Percentiles rank a stretch among this genome's conserved stretches.
phyloP scores from a whole-genome alignment of 306 rosid genomes.

The Acacia melanoxylon region DNA sequence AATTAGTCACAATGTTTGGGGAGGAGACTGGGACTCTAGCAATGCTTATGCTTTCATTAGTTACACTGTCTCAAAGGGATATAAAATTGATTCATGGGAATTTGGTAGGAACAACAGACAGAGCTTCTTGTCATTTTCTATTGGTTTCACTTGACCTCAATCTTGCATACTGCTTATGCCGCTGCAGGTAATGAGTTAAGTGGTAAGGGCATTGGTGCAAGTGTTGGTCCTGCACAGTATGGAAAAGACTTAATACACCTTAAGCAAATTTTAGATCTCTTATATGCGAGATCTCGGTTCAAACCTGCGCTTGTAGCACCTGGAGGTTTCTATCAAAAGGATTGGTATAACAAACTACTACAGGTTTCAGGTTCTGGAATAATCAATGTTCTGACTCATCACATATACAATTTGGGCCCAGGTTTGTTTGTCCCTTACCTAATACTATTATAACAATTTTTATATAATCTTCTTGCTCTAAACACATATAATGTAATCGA shows the following conservation, averaged over 20 bases:
- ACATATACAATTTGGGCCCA: slow-evolving; percentile 88
- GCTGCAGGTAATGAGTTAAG: slow-evolving; percentile 84
- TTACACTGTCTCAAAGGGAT: slow-evolving; percentile 73
- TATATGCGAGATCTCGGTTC: slow-evolving; percentile 45
- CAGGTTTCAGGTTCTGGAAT: slow-evolving; percentile 70
- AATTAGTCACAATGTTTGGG: slow-evolving; percentile 51
- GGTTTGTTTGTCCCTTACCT: slow-evolving; percentile 51
- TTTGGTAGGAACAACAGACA: slow-evolving; percentile 61
- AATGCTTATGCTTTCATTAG: slow-evolving; percentile 68
- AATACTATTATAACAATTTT: slow-evolving; percentile 8
- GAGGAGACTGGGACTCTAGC: slow-evolving; percentile 81
- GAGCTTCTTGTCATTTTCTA: slow-evolving; percentile 22
- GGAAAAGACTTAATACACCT: slow-evolving; percentile 82
- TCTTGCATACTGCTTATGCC: slow-evolving; percentile 23
- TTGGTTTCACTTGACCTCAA: slow-evolving; percentile 29
- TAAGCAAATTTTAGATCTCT: slow-evolving; percentile 44
- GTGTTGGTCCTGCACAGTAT: slow-evolving; percentile 73
- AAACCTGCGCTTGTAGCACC: slow-evolving; percentile 85
- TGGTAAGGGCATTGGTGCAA: slow-evolving; percentile 82
- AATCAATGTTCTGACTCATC: slow-evolving; percentile 72
- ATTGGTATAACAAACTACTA: slow-evolving; percentile 77
- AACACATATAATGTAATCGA: neutral
- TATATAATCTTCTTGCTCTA: neutral
- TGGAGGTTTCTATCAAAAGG: slow-evolving; percentile 79
- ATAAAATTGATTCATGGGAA: slow-evolving; percentile 87